phyloP scores from a whole-genome alignment of 106 monocot species.

The Acanthochlamys bracteata region DNA sequence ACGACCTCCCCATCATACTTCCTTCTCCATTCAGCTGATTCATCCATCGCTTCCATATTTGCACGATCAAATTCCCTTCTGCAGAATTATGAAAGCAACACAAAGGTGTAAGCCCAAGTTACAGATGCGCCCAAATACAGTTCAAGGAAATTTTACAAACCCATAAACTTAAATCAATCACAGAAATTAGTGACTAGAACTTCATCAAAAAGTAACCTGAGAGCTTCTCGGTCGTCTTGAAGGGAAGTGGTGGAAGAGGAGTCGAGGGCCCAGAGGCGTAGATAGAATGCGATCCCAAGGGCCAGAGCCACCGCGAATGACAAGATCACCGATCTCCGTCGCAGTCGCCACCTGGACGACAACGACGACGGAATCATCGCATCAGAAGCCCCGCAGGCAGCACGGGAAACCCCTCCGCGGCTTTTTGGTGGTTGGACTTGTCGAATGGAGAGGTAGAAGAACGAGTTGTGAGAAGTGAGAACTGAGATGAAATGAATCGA shows the following conservation, averaged over 20 bases:
- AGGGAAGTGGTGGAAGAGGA: constrained; percentile 21
- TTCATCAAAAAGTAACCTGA: too few species aligned
- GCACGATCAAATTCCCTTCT: constrained; percentile 89
- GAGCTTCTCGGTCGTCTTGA: constrained; percentile 41
- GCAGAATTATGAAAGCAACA: constrained; percentile 5
- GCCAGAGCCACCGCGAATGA: constrained; percentile 43
- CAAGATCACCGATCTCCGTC: constrained; percentile 22
- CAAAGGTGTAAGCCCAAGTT: too few species aligned
- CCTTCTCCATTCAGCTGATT: constrained; percentile 95
- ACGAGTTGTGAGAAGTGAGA: too few species aligned
- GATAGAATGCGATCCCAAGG: constrained; percentile 45
- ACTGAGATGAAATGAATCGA: too few species aligned
- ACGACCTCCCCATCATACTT: constrained; percentile 61
- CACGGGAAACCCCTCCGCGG: too few species aligned
- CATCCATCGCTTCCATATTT: constrained; percentile 93
- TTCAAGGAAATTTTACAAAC: too few species aligned
- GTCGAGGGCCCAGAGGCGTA: constrained; percentile 53
- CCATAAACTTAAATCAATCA: too few species aligned
- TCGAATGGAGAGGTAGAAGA: too few species aligned
- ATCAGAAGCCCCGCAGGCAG: too few species aligned
- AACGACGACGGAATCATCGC: not conserved
- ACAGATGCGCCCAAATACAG: too few species aligned
- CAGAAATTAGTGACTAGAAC: too few species aligned
- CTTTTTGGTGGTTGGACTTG: too few species aligned
- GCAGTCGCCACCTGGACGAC: constrained; percentile 6